Percentiles rank a stretch among this genome's conserved stretches.
phyloP scores from a whole-genome alignment of 345 rosid genomes.

The Hypericum perforatum region DNA sequence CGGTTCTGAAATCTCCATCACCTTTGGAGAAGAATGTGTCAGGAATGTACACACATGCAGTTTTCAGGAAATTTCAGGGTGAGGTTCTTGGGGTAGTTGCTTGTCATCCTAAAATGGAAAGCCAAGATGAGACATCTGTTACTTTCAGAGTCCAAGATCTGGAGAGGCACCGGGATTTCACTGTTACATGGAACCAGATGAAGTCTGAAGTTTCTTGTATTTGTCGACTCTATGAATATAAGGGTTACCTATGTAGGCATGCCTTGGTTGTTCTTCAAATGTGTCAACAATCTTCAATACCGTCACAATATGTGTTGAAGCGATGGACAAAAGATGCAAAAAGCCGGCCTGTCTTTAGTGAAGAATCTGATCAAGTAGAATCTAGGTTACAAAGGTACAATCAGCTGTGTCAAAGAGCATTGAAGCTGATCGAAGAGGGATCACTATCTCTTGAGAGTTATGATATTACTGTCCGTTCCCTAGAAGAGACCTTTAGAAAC shows the following conservation, averaged over 20 bases:
- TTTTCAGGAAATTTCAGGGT: conserved; percentile 22
- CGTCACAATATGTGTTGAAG: conserved; percentile 16
- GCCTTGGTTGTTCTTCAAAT: conserved; percentile 25
- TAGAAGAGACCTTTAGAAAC: conserved; percentile 39
- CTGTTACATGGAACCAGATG: conserved; percentile 15
- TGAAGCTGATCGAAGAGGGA: conserved; percentile 46
- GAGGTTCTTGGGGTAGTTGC: conserved; percentile 22
- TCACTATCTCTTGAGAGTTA: conserved; percentile 31
- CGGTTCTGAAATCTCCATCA: conserved; percentile 21
- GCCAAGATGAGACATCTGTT: conserved; percentile 12
- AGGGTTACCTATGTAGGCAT: conserved; percentile 23
- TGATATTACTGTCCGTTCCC: conserved; percentile 32
- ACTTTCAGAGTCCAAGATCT: conserved; percentile 20
- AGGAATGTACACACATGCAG: conserved; percentile 18
- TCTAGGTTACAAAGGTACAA: conserved; percentile 41
- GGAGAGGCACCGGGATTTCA: conserved; percentile 15
- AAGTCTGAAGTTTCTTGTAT: conserved; percentile 15
- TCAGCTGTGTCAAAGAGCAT: conserved; percentile 34
- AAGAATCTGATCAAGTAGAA: neutral
- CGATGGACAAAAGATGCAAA: conserved; percentile 24
- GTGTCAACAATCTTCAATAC: conserved; percentile 17
- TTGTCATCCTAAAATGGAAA: conserved; percentile 21
- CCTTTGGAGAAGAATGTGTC: conserved; percentile 23
- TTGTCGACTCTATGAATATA: conserved; percentile 19
- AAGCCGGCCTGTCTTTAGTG: conserved; percentile 7